Base-by-base conservation (phyloP, 352 stramenopile genomes). In the Phytophthora colocasiae region DNA sequence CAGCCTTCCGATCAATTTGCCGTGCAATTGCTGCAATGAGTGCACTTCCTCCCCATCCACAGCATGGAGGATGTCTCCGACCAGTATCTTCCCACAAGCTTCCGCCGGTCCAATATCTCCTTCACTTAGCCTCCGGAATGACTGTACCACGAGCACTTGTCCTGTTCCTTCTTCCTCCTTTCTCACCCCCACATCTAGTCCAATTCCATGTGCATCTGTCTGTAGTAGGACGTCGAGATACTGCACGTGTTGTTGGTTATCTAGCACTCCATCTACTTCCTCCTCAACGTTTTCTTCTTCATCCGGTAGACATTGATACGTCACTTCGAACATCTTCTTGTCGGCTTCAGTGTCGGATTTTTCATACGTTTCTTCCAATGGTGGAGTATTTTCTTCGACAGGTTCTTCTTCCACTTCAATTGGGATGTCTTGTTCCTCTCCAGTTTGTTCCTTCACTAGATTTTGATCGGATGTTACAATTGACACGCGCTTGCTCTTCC, bases 151-250 rank as follows among this genome's bases (percentile, higher is more conserved):
- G 4, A 81, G 31, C 7, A 53, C 11, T 6, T 51, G 27, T 36
- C 34, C 19, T 3, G 12, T 31, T 7, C 29, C 32, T 9, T 38
- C 36, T 6, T 49, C 32, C 11, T 59, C 24, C 6, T 15, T 32
- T 4, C 8, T 22, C 12, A 73, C 7, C 8, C 52, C 47, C 5
- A 91, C 55, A 46, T 84, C 79, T 6, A 91, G 52, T 1, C 82
- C 82, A 31, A 91, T 49, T 1, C 82, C 82, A 17, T 75, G 31
- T 1, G 24, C 63, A 56, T 89, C 82, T 3, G 72, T 60, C 44
- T 81, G 78, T 31, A 91, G 60, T 41, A 91, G 38, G 32, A 91
- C 80, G 31, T 91, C 82, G 40, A 69, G 44, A 29, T 62, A 79
- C 40, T 72, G 55, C 56, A 75, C 60, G n/a, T 31, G n/a, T 44